A percentile compares a stretch with the other conserved stretches of the same genome.
These are phyloP conservation scores for Perilla frutescens DNA, from an alignment of 257 asterid genomes.

Conservation along the genomic window DNA sequence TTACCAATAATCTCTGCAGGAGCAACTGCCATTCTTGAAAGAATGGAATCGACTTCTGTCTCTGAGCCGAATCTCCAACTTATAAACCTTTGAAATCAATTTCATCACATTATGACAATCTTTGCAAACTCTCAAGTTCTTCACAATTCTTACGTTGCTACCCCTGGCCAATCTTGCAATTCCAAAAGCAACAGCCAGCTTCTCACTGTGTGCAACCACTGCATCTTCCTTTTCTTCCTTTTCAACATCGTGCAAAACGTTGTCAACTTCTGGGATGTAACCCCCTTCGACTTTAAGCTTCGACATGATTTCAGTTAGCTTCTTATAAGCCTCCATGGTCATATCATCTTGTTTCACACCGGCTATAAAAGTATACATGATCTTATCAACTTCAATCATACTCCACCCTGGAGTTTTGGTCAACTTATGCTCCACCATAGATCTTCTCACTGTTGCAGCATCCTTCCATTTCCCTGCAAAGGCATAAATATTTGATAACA, in stretches of 20 bases:
- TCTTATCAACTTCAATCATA: slow-evolving; percentile 65
- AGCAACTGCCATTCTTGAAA: slow-evolving; percentile 62
- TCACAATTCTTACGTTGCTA: slow-evolving; percentile 55
- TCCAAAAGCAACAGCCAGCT: slow-evolving; percentile 76
- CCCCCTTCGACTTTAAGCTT: slow-evolving; percentile 61
- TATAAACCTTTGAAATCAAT: slow-evolving; percentile 62
- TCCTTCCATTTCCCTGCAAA: slow-evolving; percentile 78
- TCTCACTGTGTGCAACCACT: slow-evolving; percentile 69
- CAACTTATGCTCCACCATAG: slow-evolving; percentile 62
- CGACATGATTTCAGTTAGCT: slow-evolving; percentile 56
- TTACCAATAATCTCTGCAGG: slow-evolving; percentile 78
- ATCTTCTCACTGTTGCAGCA: slow-evolving; percentile 56
- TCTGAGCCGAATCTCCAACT: slow-evolving; percentile 60
- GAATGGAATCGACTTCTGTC: slow-evolving; percentile 76
- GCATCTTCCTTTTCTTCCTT: slow-evolving; percentile 75
- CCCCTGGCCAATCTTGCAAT: slow-evolving; percentile 51
- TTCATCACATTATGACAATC: slow-evolving; percentile 78
- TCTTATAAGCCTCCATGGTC: slow-evolving; percentile 54
- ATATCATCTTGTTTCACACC: slow-evolving; percentile 45
- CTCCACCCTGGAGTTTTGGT: slow-evolving; percentile 84
- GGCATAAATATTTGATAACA: slow-evolving; percentile 81
- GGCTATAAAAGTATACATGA: slow-evolving; percentile 54
- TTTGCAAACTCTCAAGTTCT: slow-evolving; percentile 78
- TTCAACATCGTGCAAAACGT: slow-evolving; percentile 65
- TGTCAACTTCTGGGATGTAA: slow-evolving; percentile 56